Evolutionary conservation across 768 basidiomycete species (phyloP).

Genomic region (Tulasnella sp.): DNA sequence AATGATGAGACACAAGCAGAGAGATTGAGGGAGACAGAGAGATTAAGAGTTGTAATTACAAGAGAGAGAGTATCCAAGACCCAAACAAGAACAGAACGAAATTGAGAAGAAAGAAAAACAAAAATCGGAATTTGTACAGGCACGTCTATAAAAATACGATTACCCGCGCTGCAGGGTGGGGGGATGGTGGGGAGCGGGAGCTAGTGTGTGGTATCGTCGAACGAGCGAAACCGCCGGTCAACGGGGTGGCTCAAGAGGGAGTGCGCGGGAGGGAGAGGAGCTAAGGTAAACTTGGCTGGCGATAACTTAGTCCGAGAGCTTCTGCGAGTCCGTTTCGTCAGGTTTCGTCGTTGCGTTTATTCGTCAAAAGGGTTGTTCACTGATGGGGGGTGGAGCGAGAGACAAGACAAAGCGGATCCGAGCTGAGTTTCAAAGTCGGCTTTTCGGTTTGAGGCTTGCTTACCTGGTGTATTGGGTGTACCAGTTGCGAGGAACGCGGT

Average conservation of each 20-base stretch:
- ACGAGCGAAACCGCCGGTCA: background rate
- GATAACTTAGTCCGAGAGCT: conserved; percentile 4
- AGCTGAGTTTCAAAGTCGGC: background rate
- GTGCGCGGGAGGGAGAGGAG: background rate
- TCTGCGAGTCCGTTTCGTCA: background rate
- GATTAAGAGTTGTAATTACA: background rate
- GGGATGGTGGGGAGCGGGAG: background rate
- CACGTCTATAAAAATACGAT: conserved; percentile 3
- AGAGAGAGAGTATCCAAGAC: background rate
- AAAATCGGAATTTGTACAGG: background rate
- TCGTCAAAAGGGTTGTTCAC: background rate
- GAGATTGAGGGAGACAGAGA: background rate
- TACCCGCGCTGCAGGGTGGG: background rate
- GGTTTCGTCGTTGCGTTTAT: background rate
- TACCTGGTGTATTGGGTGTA: conserved; percentile 26
- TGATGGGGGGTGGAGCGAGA: too few species aligned
- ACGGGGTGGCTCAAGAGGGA: background rate
- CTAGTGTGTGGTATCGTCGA: background rate
- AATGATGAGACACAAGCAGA: background rate
- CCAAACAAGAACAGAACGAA: background rate
- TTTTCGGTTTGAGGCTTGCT: background rate
- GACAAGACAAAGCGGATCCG: background rate
- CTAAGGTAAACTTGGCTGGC: background rate
- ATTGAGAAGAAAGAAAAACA: background rate
- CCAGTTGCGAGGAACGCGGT: conserved; percentile 27